Percentiles rank a stretch among this genome's conserved stretches.
These are phyloP conservation scores for Nitzschia sp. DNA, from an alignment of 108 stramenopile genomes.

Conservation along the genomic window DNA sequence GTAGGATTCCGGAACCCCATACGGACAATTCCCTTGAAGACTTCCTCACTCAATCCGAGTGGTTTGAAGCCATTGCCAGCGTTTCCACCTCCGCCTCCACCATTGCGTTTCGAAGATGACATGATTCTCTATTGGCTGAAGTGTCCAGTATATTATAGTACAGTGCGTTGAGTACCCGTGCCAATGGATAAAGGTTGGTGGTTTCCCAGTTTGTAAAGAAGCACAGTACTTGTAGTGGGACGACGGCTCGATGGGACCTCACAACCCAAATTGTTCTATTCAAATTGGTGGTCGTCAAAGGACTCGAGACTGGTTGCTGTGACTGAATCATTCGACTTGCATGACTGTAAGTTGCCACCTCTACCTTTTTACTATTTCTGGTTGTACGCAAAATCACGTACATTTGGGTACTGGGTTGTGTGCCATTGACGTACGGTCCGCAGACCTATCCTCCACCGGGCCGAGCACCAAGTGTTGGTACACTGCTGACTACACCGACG, in stretches of 20 bases:
- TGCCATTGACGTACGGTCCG: too few species aligned
- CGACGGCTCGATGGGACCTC: too few species aligned
- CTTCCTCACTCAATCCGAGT: constrained; percentile 68
- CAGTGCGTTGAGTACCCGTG: too few species aligned
- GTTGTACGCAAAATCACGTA: background rate
- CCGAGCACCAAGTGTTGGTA: too few species aligned
- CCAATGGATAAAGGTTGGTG: too few species aligned
- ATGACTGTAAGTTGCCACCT: background rate
- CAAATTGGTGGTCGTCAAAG: constrained; percentile 12
- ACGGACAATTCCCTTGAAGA: constrained; percentile 82
- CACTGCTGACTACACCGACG: too few species aligned
- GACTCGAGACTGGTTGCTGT: constrained; percentile 1
- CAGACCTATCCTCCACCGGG: too few species aligned
- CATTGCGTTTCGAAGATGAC: constrained; percentile 2
- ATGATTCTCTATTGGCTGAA: background rate
- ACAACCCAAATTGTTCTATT: too few species aligned
- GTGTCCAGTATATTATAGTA: too few species aligned
- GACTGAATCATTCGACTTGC: background rate
- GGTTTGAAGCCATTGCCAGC: constrained; percentile 77
- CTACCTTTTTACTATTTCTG: constrained; percentile 16
- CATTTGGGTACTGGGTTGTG: too few species aligned
- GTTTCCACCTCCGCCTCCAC: constrained; percentile 23
- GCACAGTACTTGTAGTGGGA: too few species aligned
- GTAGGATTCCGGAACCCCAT: constrained; percentile 96
- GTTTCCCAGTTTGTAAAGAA: too few species aligned